A percentile compares a stretch with the other conserved stretches of the same genome.
Conservation (phyloP, 2,329 filamentous ascomycete species). For the Fusarium metavorans region DNA sequence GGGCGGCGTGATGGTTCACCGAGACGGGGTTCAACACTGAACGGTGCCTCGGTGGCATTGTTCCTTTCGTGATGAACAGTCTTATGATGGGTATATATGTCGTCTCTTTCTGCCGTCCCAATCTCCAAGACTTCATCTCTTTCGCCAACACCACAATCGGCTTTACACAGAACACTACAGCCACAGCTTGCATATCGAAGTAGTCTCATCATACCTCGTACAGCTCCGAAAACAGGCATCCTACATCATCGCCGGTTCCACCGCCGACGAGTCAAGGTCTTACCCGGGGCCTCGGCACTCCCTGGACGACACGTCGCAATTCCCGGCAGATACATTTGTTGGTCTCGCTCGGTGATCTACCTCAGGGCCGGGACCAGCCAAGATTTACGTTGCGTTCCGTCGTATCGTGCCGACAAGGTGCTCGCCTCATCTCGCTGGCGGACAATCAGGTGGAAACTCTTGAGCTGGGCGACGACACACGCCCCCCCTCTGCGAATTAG, state of each 20-base stretch:
- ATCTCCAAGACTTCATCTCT: background rate
- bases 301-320: conserved; percentile 3
- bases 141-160: background rate
- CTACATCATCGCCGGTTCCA: background rate
- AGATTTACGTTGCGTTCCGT: conserved; percentile 9
- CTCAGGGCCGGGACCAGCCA: background rate
- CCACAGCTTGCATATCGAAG: background rate
- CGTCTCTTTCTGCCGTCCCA: background rate
- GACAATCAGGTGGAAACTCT: background rate
- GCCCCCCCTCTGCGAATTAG: background rate
- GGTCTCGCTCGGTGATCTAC: conserved; percentile 10
- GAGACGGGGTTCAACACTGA: background rate
- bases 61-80: background rate
- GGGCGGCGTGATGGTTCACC: background rate
- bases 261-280: background rate
- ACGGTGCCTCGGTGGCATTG: background rate
- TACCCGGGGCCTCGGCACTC: background rate
- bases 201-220: background rate
- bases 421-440: conserved; percentile 8
- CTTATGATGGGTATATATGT: background rate
- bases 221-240: background rate
- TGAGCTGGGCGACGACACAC: background rate
- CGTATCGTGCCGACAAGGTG: conserved; percentile 33
- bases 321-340: conserved; percentile 11
- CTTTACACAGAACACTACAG: background rate